Evolutionary conservation across 1,284 basidiomycete genomes (phyloP).

Genomic region (Takashimella koratensis): DNA sequence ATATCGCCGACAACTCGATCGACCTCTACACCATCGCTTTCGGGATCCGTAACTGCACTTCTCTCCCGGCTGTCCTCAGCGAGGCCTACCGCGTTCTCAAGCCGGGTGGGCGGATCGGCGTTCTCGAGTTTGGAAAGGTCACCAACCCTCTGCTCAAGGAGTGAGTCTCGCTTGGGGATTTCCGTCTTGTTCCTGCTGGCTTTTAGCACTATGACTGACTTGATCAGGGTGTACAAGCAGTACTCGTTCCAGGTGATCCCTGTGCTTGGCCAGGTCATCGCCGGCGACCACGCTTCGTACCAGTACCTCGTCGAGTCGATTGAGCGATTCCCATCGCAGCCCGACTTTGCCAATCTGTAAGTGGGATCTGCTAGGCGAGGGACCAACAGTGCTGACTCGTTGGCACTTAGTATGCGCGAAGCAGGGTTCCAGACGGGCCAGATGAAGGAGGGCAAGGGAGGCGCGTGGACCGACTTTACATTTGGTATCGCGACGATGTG

Average conservation of each 20-base stretch:
- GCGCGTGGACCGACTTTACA: conserved; percentile 81
- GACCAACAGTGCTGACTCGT: background rate
- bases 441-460: conserved; percentile 68
- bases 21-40: conserved; percentile 99
- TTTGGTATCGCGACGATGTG: conserved; percentile 82
- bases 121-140: conserved; percentile 95
- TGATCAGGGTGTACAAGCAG: conserved; percentile 76
- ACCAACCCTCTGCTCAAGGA: conserved; percentile 79
- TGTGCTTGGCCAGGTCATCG: conserved; percentile 89
- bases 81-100: conserved; percentile 94
- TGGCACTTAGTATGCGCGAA: conserved; percentile 45
- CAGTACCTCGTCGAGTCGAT: conserved; percentile 98
- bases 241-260: conserved; percentile 98
- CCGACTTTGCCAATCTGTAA: conserved; percentile 81
- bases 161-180: conserved; percentile 54
- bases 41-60: conserved; percentile 97
- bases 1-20: conserved; percentile 70
- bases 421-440: conserved; percentile 78
- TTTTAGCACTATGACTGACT: background rate
- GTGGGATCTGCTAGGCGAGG: conserved; percentile 5
- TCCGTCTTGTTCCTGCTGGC: background rate
- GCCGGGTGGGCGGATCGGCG: conserved; percentile 92
- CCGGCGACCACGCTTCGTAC: conserved; percentile 91
- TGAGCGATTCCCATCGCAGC: conserved; percentile 85
- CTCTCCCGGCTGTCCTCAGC: conserved; percentile 77